Conservation (phyloP, 495 filamentous ascomycete species). For the Penicillium malachiteum region DNA sequence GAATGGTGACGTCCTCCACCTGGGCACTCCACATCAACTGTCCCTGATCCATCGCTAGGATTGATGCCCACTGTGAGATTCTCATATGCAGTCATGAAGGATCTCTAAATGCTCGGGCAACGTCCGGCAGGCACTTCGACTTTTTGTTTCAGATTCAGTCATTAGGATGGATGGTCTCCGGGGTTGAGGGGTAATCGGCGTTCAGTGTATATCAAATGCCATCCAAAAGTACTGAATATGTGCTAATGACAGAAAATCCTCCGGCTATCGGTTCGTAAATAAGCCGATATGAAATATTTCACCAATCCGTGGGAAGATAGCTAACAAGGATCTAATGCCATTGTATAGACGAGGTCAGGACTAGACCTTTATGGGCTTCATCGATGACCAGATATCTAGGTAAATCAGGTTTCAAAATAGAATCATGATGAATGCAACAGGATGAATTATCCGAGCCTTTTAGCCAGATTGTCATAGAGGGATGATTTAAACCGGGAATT, state of each 20-base stretch:
- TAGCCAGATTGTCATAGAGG: not conserved
- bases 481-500: not conserved
- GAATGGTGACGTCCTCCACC: too few species aligned
- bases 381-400: not conserved
- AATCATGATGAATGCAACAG: not conserved
- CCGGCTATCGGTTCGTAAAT: too few species aligned
- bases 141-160: not conserved
- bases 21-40: too few species aligned
- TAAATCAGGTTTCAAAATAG: too few species aligned
- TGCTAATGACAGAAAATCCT: too few species aligned
- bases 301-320: too few species aligned
- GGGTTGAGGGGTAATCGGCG: not conserved
- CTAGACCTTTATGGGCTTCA: not conserved
- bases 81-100: too few species aligned
- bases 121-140: not conserved
- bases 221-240: not conserved
- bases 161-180: not conserved
- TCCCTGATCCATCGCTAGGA: too few species aligned
- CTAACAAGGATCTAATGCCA: too few species aligned
- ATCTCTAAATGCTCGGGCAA: not conserved
- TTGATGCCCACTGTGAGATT: too few species aligned
- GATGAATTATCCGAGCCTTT: too few species aligned
- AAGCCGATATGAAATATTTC: too few species aligned
- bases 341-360: not conserved
- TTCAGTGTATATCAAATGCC: not conserved